Percentiles rank a stretch among this genome's conserved stretches.
Evolutionary conservation across 1,139 yeast genomes (phyloP).

Genomic region (Kodamaea derodonti): DNA sequence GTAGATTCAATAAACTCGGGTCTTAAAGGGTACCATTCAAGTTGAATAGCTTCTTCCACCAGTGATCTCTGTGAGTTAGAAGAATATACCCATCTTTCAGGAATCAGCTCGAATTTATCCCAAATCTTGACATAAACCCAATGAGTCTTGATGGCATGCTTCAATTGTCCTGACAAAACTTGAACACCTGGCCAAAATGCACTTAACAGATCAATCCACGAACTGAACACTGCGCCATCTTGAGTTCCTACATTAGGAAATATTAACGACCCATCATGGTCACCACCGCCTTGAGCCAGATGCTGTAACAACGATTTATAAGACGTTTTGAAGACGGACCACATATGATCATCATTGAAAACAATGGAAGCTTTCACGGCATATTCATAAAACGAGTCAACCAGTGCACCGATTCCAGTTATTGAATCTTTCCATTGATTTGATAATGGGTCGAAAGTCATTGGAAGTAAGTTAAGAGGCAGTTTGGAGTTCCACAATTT

Average conservation of each 20-base stretch:
- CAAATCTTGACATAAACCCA: conserved; percentile 70
- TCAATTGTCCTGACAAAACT: conserved; percentile 71
- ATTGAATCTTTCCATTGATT: conserved; percentile 56
- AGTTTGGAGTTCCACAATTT: conserved; percentile 70
- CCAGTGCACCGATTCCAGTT: conserved; percentile 87
- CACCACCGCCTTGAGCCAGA: conserved; percentile 35
- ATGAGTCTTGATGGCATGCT: conserved; percentile 63
- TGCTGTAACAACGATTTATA: conserved; percentile 55
- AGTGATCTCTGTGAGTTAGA: conserved; percentile 1
- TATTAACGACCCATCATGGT: conserved; percentile 49
- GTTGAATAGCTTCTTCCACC: conserved; percentile 33
- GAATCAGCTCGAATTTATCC: conserved; percentile 76
- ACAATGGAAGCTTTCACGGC: conserved; percentile 73
- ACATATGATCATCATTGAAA: conserved; percentile 62
- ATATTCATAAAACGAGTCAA: conserved; percentile 91
- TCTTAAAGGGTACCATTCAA: conserved; percentile 90
- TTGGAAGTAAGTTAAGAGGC: conserved; percentile 63
- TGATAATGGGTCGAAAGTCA: conserved; percentile 64
- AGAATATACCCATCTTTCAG: conserved; percentile 75
- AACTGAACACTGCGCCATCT: conserved; percentile 48
- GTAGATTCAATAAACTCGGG: conserved; percentile 92
- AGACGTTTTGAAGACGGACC: conserved; percentile 56
- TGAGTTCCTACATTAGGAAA: conserved; percentile 57
- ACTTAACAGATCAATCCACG: conserved; percentile 82
- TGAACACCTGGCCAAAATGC: conserved; percentile 89